These are phyloP conservation scores for Claviceps humidiphila DNA, from an alignment of 2,329 filamentous ascomycete genomes.

Conservation along the genomic window DNA sequence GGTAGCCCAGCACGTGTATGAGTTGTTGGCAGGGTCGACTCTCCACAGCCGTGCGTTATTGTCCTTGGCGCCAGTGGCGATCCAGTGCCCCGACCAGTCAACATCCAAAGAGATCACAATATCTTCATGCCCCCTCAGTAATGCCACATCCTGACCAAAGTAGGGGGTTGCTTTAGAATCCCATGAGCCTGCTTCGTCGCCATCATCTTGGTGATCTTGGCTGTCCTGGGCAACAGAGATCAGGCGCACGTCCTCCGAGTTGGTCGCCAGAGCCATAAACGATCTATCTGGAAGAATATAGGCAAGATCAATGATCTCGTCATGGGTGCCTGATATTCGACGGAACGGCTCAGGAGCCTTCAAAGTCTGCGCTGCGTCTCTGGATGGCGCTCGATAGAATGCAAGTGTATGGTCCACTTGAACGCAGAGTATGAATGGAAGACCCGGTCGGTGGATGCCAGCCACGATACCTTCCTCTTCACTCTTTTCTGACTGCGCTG, in stretches of 20 bases:
- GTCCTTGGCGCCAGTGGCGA: conserved; percentile 92
- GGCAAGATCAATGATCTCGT: conserved; percentile 90
- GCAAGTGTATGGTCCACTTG: conserved; percentile 83
- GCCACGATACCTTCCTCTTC: conserved; percentile 58
- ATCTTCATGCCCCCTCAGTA: conserved; percentile 83
- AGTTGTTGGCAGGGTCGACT: conserved; percentile 60
- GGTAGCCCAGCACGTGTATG: conserved; percentile 65
- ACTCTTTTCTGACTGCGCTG: conserved; percentile 49
- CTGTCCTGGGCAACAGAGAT: conserved; percentile 50
- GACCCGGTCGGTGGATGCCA: conserved; percentile 49
- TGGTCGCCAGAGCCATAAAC: conserved; percentile 80
- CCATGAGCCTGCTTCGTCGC: conserved; percentile 11
- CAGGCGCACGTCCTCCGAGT: conserved; percentile 83
- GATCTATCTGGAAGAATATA: conserved; percentile 73
- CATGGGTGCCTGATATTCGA: conserved; percentile 88
- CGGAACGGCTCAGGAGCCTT: conserved; percentile 42
- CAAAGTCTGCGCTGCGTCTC: conserved; percentile 20
- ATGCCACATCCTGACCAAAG: conserved; percentile 79
- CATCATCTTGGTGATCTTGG: conserved; percentile 10
- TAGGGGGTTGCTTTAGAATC: conserved; percentile 33
- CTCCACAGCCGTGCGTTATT: conserved; percentile 89
- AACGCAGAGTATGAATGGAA: conserved; percentile 64
- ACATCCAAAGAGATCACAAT: conserved; percentile 91
- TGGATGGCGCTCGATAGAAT: conserved; percentile 45
- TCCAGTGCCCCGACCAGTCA: conserved; percentile 95